Conservation (phyloP, 2,329 filamentous ascomycete genomes). For the Cryphonectria radicalis region DNA sequence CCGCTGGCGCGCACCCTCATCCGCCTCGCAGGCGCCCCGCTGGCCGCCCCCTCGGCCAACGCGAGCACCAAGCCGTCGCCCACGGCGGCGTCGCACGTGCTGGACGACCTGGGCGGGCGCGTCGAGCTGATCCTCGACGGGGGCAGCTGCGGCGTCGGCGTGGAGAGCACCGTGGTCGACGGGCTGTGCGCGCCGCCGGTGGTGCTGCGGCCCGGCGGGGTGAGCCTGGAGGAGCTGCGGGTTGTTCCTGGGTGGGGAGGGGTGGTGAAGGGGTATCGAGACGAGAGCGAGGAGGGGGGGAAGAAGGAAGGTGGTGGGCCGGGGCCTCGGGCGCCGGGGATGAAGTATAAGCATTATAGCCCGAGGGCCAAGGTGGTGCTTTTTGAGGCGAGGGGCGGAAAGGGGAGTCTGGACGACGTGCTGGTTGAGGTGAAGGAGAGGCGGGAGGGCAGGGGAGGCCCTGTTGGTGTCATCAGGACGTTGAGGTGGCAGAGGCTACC, state of each 20-base stretch:
- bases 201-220: constrained; percentile 83
- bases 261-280: constrained; percentile 78
- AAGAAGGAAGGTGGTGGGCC: constrained; percentile 30
- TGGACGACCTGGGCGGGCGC: constrained; percentile 78
- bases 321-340: constrained; percentile 86
- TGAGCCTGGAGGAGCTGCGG: constrained; percentile 80
- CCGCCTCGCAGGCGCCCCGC: constrained; percentile 72
- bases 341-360: constrained; percentile 99
- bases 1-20: constrained; percentile 89
- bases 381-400: constrained; percentile 64
- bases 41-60: constrained; percentile 93
- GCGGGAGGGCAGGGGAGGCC: constrained; percentile 33
- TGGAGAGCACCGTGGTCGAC: constrained; percentile 97
- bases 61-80: constrained; percentile 92
- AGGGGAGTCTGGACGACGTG: constrained; percentile 44
- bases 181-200: constrained; percentile 80
- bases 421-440: constrained; percentile 38
- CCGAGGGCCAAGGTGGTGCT: constrained; percentile 85
- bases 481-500: constrained; percentile 54
- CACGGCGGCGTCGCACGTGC: constrained; percentile 86
- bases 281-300: constrained; percentile 63
- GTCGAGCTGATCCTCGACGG: constrained; percentile 91
- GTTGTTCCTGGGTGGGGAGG: constrained; percentile 79
- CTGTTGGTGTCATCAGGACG: constrained; percentile 60
- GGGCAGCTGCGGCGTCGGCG: constrained; percentile 82